phyloP scores from a whole-genome alignment of 2,329 filamentous ascomycete genomes.

The Hypoxylon rubiginosum region DNA sequence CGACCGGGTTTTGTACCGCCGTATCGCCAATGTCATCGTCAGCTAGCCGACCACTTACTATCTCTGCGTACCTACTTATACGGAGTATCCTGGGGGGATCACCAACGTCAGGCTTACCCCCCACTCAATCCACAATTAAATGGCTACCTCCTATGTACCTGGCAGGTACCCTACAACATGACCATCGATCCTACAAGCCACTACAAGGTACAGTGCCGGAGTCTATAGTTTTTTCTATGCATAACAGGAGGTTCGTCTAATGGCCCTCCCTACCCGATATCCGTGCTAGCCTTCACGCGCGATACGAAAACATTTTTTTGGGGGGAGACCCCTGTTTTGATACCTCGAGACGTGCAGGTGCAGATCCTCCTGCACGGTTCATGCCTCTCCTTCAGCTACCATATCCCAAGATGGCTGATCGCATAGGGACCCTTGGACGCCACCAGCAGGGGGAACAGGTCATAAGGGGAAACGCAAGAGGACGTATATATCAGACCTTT shows the following conservation, averaged over 20 bases:
- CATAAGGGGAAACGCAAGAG: constrained; percentile 20
- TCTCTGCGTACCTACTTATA: constrained; percentile 22
- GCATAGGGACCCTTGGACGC: constrained; percentile 17
- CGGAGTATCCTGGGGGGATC: constrained; percentile 29
- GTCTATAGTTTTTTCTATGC: constrained; percentile 26
- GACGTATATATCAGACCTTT: constrained; percentile 18
- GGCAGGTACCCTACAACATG: constrained; percentile 27
- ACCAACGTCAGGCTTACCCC: constrained; percentile 24
- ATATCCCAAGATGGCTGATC: constrained; percentile 32
- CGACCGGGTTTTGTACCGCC: constrained; percentile 17
- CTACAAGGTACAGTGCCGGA: constrained; percentile 20
- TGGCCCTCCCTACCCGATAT: constrained; percentile 18
- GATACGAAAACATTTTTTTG: constrained; percentile 31
- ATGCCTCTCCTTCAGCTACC: constrained; percentile 27
- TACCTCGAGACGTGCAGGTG: constrained; percentile 31
- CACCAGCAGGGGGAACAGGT: constrained; percentile 19
- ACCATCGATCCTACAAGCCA: constrained; percentile 33
- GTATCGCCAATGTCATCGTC: constrained; percentile 33
- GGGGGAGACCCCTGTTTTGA: constrained; percentile 30
- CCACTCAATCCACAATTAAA: constrained; percentile 29
- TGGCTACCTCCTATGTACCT: constrained; percentile 22
- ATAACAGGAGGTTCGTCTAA: constrained; percentile 33
- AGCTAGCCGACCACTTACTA: constrained; percentile 21
- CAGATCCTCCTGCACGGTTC: constrained; percentile 29
- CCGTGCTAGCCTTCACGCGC: constrained; percentile 18